These are phyloP conservation scores for Trichosanthes cucumerina DNA, from an alignment of 306 rosid genomes.

Conservation along the genomic window DNA sequence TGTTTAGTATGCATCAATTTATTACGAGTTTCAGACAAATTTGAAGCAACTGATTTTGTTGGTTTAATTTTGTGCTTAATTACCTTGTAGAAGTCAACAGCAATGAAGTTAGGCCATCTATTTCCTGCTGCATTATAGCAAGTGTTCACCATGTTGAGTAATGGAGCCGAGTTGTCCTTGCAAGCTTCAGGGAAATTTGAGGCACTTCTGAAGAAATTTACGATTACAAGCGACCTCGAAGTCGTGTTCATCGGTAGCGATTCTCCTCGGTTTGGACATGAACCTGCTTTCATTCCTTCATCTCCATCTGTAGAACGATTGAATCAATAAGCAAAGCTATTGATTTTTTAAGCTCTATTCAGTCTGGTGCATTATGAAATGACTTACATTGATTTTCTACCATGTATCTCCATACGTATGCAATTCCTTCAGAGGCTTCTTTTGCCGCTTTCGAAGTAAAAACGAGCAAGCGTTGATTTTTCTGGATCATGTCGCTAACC, in stretches of 20 bases:
- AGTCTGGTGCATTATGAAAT: neutral
- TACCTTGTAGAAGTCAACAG: constrained; percentile 82
- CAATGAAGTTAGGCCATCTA: constrained; percentile 79
- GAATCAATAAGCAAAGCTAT: neutral
- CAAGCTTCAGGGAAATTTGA: constrained; percentile 38
- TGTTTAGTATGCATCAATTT: neutral
- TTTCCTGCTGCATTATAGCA: constrained; percentile 50
- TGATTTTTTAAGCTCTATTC: neutral
- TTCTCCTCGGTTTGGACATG: constrained; percentile 56
- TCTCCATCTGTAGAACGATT: constrained; percentile 39
- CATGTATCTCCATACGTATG: constrained; percentile 74
- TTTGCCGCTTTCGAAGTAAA: constrained; percentile 74
- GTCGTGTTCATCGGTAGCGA: constrained; percentile 40
- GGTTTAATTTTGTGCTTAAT: neutral
- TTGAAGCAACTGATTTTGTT: neutral
- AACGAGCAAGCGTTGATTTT: constrained; percentile 73
- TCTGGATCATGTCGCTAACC: constrained; percentile 58
- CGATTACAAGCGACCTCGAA: constrained; percentile 51
- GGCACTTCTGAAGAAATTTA: constrained; percentile 47
- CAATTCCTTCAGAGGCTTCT: constrained; percentile 85
- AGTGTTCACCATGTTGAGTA: constrained; percentile 56
- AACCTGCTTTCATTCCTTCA: constrained; percentile 62
- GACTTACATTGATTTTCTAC: constrained; percentile 90
- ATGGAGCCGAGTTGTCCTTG: constrained; percentile 61
- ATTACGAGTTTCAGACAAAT: neutral